Evolutionary conservation across 2,329 filamentous ascomycete genomes (phyloP).

Genomic region (Phyllosticta paracitricarpa): DNA sequence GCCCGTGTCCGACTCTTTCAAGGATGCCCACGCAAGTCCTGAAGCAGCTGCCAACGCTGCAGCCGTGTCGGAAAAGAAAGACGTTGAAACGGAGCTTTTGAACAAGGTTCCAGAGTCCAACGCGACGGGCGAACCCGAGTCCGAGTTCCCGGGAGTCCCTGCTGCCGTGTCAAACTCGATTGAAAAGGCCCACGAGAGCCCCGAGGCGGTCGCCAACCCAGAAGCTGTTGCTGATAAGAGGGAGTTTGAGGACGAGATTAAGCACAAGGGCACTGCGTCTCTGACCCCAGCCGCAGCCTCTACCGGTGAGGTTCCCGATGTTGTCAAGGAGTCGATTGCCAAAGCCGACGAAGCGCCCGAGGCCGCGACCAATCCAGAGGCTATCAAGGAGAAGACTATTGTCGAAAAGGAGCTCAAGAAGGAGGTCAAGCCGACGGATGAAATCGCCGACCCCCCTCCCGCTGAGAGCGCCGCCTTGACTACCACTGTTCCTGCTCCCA

Average conservation of each 20-base stretch:
- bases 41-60: slow-evolving; percentile 61
- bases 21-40: slow-evolving; percentile 47
- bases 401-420: slow-evolving; percentile 65
- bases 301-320: slow-evolving; percentile 22
- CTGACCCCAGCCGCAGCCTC: slow-evolving; percentile 14
- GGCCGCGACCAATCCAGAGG: slow-evolving; percentile 57
- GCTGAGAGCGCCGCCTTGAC: slow-evolving; percentile 27
- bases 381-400: slow-evolving; percentile 64
- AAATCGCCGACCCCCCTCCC: slow-evolving; percentile 36
- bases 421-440: slow-evolving; percentile 40
- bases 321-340: slow-evolving; percentile 36
- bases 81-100: slow-evolving; percentile 63
- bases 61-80: slow-evolving; percentile 66
- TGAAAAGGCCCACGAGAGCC: slow-evolving; percentile 23
- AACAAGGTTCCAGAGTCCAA: slow-evolving; percentile 44
- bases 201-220: slow-evolving; percentile 15
- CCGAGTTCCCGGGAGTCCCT: slow-evolving; percentile 36
- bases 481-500: slow-evolving; percentile 21
- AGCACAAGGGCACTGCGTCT: slow-evolving; percentile 17
- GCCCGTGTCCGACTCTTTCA: slow-evolving; percentile 30
- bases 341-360: slow-evolving; percentile 54
- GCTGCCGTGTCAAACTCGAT: slow-evolving; percentile 49
- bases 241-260: slow-evolving; percentile 13
- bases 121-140: slow-evolving; percentile 31
- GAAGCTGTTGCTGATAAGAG: slow-evolving; percentile 11